Conservation (phyloP, 306 rosid genomes). For the Oemleria cerasiformis region DNA sequence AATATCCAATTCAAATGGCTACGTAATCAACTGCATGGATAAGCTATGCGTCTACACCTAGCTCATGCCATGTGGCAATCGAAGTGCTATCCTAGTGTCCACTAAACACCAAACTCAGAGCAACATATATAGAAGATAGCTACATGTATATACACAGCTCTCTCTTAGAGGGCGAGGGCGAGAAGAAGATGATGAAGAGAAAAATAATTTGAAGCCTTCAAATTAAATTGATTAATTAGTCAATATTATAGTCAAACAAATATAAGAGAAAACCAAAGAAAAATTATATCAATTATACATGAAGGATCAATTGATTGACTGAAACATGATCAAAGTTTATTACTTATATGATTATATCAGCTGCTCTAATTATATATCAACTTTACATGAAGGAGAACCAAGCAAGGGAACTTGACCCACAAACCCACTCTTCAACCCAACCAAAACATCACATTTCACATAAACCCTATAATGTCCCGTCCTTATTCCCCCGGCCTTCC, state of each 20-base stretch:
- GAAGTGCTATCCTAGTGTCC: not conserved
- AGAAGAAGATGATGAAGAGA: not conserved
- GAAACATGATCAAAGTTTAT: too few species aligned
- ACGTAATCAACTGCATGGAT: not conserved
- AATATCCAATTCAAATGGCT: not conserved
- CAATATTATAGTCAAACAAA: too few species aligned
- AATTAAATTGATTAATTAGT: too few species aligned
- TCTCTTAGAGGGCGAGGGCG: not conserved
- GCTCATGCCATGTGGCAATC: not conserved
- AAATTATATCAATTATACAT: too few species aligned
- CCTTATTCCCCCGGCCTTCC: constrained; percentile 61
- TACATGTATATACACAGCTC: not conserved
- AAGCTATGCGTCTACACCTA: not conserved
- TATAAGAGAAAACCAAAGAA: too few species aligned
- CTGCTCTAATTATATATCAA: constrained; percentile 40
- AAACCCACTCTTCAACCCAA: constrained; percentile 64
- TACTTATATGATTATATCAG: too few species aligned
- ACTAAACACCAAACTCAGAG: not conserved
- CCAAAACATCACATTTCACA: constrained; percentile 62
- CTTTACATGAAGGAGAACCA: constrained; percentile 54
- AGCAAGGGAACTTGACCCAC: constrained; percentile 81
- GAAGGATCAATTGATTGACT: too few species aligned
- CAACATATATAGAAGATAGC: not conserved
- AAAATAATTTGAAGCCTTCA: too few species aligned
- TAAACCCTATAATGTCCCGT: constrained; percentile 52